Evolutionary conservation across 2,329 filamentous ascomycete species (phyloP), one percentile per base, ranked within the genome.

Genomic region (Epichloe festucae): DNA sequence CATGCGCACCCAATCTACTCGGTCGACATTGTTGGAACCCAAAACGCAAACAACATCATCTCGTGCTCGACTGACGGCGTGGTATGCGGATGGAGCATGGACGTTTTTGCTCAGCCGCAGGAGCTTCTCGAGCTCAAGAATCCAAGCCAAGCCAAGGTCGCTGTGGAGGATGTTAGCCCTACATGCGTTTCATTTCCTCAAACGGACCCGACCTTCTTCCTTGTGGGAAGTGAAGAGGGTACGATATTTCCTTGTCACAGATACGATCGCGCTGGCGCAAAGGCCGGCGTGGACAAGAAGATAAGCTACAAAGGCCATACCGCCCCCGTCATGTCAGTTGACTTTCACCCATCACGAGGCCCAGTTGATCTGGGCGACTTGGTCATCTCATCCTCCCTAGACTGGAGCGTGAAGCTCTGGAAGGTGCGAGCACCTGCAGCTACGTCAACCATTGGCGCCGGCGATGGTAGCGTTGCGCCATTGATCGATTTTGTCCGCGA

Each of bases 361-460:
- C 89, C 90, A 3, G 84, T 98, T 49, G 94, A 98, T 68, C 81
- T 98, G 5, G 90, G 91, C 31, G 94, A 98, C 62, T 74, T 98
- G 5, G 88, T 97, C 53, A 79, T 98, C 48, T 90, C 85, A n/a
- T 87, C 88, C 4, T 91, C 87, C 43, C 76, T 98, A 7, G 93
- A 98, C 71, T 98, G 93, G 93, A 94, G 85, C 59, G 89, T 96
- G 59, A 96, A 95, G 70, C 74, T 98, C 15, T 98, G 93, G 93
- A 93, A 93, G 67, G 86, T 95, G 14, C 85, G 89, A 41, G 84
- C 88, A 1, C 87, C 87, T 1, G 85, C 85, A 0, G 84, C 85
- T 2, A 84, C 81, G 4, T 81, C 80, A 15, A 84, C 84, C 0
- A 74, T 76, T 27, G 75, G 72, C 12, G 67, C 71, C 23, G 58